Percentiles rank a stretch among this genome's conserved stretches.
These are phyloP conservation scores for Mucuna pruriens DNA, from an alignment of 306 rosid genomes.

Conservation along the genomic window DNA sequence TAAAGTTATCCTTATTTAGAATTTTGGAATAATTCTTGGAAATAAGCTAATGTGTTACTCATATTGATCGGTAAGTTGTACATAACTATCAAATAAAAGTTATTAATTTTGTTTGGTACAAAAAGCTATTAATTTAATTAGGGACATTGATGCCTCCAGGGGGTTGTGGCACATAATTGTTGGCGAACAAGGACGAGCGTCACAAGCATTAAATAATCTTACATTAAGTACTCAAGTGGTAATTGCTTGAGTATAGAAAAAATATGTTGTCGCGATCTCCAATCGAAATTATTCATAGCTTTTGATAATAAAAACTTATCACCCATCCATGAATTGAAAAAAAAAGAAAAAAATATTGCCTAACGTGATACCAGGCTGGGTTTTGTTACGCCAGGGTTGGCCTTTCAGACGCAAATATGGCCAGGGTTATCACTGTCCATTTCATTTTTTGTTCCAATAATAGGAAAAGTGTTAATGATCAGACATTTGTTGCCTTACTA, in stretches of 20 bases:
- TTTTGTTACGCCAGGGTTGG: no score
- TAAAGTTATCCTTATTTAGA: neutral
- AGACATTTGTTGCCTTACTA: neutral
- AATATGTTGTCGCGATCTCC: no score
- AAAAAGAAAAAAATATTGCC: no score
- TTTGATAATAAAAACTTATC: no score
- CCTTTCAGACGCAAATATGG: neutral
- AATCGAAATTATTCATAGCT: no score
- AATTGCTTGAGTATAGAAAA: no score
- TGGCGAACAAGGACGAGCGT: neutral
- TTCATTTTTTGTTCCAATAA: neutral
- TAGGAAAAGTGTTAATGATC: neutral
- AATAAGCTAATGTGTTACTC: neutral
- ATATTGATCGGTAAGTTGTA: neutral
- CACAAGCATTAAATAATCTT: slow-evolving; percentile 5
- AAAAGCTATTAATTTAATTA: neutral
- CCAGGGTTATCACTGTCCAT: neutral
- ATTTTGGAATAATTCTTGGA: neutral
- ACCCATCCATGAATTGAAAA: no score
- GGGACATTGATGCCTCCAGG: neutral
- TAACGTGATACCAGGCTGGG: neutral
- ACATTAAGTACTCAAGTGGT: no score
- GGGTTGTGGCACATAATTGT: neutral
- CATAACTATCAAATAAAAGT: neutral
- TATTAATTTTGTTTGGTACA: neutral